Evolutionary conservation across 2,329 filamentous ascomycete genomes (phyloP).

Genomic region (Cordyceps pruinosa): DNA sequence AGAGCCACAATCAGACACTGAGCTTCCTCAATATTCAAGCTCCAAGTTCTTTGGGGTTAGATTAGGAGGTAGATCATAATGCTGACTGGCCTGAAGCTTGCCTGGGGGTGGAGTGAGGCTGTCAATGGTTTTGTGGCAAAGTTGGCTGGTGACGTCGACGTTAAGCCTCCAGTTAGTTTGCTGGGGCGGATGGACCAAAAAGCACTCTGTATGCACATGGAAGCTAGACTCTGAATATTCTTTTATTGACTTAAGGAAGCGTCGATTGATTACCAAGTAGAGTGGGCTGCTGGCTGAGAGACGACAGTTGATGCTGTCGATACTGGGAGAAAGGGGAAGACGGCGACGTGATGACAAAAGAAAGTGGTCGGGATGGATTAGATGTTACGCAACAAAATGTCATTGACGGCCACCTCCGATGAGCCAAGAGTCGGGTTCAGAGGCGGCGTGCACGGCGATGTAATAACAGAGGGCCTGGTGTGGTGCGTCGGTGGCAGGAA

Average conservation of each 20-base stretch:
- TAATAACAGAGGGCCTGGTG: not conserved
- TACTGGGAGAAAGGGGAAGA: not conserved
- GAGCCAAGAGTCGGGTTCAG: not conserved
- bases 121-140: too few species aligned
- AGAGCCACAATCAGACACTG: constrained; percentile 1
- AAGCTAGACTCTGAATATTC: not conserved
- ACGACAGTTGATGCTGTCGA: not conserved
- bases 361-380: not conserved
- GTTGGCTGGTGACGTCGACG: too few species aligned
- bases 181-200: not conserved
- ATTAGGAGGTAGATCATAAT: not conserved
- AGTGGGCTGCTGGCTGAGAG: not conserved
- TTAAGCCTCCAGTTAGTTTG: not conserved
- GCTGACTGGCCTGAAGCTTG: not conserved
- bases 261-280: not conserved
- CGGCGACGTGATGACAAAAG: not conserved
- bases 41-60: not conserved
- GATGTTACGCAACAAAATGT: constrained; percentile 4
- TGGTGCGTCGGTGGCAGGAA: not conserved
- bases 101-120: too few species aligned
- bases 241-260: not conserved
- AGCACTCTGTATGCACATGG: not conserved
- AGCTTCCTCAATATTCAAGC: constrained; percentile 2
- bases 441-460: not conserved
- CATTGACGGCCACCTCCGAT: not conserved